These are phyloP conservation scores for Cercospora sp. DNA, from an alignment of 2,329 filamentous ascomycete genomes.

Conservation along the genomic window DNA sequence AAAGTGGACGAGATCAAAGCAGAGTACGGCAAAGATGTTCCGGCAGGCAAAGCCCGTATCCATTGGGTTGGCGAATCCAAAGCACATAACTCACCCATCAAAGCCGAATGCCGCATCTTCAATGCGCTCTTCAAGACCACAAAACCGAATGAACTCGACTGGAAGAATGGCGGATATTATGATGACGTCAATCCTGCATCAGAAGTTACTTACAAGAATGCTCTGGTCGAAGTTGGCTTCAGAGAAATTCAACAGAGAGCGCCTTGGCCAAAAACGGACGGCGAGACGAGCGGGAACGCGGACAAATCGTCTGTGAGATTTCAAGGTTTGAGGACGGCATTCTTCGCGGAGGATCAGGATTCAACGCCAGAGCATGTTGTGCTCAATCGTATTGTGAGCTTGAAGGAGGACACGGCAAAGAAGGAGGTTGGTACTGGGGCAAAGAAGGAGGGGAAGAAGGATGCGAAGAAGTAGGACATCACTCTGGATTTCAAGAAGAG, in stretches of 20 bases:
- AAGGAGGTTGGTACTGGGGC: conserved; percentile 26
- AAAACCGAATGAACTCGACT: conserved; percentile 70
- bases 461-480: background rate
- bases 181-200: conserved; percentile 82
- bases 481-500: background rate
- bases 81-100: conserved; percentile 59
- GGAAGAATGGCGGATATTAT: conserved; percentile 74
- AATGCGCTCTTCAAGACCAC: conserved; percentile 84
- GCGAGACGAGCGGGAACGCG: conserved; percentile 62
- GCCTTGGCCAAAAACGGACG: conserved; percentile 79
- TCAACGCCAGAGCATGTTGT: conserved; percentile 70
- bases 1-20: conserved; percentile 68
- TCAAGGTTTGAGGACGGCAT: conserved; percentile 86
- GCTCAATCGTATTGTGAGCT: conserved; percentile 84
- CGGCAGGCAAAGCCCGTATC: conserved; percentile 59
- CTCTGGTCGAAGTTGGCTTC: conserved; percentile 80
- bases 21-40: conserved; percentile 65
- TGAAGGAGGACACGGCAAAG: conserved; percentile 86
- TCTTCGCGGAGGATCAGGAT: conserved; percentile 74
- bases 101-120: conserved; percentile 74
- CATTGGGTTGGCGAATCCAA: conserved; percentile 82
- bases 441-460: conserved; percentile 1
- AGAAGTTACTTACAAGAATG: conserved; percentile 74
- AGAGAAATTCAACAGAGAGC: conserved; percentile 71
- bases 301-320: conserved; percentile 76